Base-by-base conservation (phyloP, 177 flowering plant genomes). In the Vitis hybrid region DNA sequence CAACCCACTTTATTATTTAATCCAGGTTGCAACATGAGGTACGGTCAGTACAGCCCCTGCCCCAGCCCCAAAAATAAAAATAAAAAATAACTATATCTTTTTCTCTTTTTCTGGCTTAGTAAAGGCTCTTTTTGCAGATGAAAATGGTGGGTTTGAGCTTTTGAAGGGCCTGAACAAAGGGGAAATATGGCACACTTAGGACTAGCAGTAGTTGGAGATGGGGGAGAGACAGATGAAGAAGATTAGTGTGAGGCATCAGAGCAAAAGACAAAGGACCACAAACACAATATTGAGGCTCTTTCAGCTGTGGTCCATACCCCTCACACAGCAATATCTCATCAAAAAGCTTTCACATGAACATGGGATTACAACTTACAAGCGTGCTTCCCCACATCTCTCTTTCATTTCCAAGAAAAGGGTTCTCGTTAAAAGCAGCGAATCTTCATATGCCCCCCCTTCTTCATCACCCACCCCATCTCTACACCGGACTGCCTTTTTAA, bases 351-450 rank as follows among this genome's bases (percentile, higher is more conserved):
- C 12, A 19, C 7, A 39, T 29, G 53, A 70, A 62, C 74, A 76
- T 66, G 49, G 72, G 70, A 67, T 63, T 39, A 55, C 60, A 56
- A 57, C 21, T 8, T 39, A 4, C 45, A 77, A 60, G 79, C 75
- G 71, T 69, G 76, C 69, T 70, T 66, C 33, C 56, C 62, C 39
- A 56, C 59, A 22, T 50, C 71, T 65, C 71, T 72, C 79, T 80
- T 78, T 80, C 81, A 80, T 82, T 84, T 75, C 85, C 87, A 76
- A 84, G 79, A 80, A 82, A 76, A 71, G 65, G 45, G 22, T 62
- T 69, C 75, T 71, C 72, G 49, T 76, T 72, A 65, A 73, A 73
- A 70, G 72, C 74, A 76, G 61, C 69, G 84, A 77, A 75, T 75
- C 80, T 75, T 52, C 60, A 14, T 39, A 10, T 22, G 9, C 52